These are phyloP conservation scores for Suillus discolor DNA, from an alignment of 768 basidiomycete genomes.

Conservation along the genomic window DNA sequence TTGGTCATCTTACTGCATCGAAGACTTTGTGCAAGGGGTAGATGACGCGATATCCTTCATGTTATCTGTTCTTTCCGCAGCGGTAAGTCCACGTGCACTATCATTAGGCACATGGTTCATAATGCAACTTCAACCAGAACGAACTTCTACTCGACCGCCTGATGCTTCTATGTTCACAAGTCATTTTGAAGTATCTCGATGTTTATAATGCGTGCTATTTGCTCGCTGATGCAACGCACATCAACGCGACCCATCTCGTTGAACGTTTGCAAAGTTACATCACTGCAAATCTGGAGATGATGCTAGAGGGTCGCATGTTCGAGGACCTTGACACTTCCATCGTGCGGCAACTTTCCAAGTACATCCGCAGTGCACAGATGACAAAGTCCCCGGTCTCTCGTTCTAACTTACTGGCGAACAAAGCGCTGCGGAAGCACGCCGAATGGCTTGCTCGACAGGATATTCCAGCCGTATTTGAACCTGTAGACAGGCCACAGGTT, in stretches of 20 bases:
- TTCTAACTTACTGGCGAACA: slow-evolving; percentile 50
- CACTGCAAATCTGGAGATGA: slow-evolving; percentile 79
- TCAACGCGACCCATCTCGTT: slow-evolving; percentile 68
- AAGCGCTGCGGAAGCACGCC: slow-evolving; percentile 59
- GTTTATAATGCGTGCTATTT: slow-evolving; percentile 79
- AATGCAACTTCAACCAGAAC: slow-evolving; percentile 49
- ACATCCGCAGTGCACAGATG: slow-evolving; percentile 59
- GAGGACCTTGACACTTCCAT: slow-evolving; percentile 71
- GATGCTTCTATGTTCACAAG: slow-evolving; percentile 77
- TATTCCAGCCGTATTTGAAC: slow-evolving; percentile 59
- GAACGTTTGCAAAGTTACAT: slow-evolving; percentile 79
- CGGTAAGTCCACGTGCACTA: slow-evolving; percentile 50
- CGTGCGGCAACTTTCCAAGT: slow-evolving; percentile 65
- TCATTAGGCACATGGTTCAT: neutral
- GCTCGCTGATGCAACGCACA: slow-evolving; percentile 80
- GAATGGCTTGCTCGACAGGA: slow-evolving; percentile 77
- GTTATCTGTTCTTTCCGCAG: slow-evolving; percentile 83
- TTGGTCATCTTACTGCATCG: slow-evolving; percentile 8
- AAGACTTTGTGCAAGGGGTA: slow-evolving; percentile 62
- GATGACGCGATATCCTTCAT: slow-evolving; percentile 86
- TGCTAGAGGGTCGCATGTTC: slow-evolving; percentile 80
- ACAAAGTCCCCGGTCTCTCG: slow-evolving; percentile 69
- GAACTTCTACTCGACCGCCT: slow-evolving; percentile 89
- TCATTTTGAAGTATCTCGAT: slow-evolving; percentile 68
- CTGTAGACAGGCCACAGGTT: slow-evolving; percentile 23